Percentiles rank a stretch among this genome's conserved stretches.
phyloP scores from a whole-genome alignment of 768 basidiomycete genomes.

The Ephemerocybe angulata region DNA sequence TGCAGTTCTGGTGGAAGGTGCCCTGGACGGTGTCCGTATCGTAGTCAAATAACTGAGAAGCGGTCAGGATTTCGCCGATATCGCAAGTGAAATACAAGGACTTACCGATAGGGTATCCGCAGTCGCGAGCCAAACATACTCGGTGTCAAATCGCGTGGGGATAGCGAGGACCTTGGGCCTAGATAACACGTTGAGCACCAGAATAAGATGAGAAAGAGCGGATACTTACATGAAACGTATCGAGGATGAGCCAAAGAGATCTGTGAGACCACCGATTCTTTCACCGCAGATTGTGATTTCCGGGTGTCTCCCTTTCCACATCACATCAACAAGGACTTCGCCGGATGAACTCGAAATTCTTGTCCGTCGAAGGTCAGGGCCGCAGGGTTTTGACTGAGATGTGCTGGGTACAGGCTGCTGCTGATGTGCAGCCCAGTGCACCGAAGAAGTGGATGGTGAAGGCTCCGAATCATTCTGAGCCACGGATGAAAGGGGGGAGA shows the following conservation, averaged over 20 bases:
- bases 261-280: conserved; percentile 46
- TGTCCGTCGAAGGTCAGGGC: conserved; percentile 34
- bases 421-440: neutral
- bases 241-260: conserved; percentile 55
- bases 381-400: conserved; percentile 15
- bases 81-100: neutral
- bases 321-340: conserved; percentile 40
- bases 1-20: conserved; percentile 46
- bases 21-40: conserved; percentile 48
- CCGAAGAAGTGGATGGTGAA: conserved; percentile 2
- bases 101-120: conserved; percentile 48
- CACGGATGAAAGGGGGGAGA: conserved; percentile 10
- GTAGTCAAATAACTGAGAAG: conserved; percentile 47
- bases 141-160: conserved; percentile 60
- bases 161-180: conserved; percentile 58
- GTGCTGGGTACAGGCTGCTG: neutral
- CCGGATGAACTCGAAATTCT: conserved; percentile 41
- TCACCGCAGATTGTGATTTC: conserved; percentile 50
- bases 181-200: too few relatives aligned
- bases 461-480: conserved; percentile 1
- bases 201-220: too few relatives aligned
- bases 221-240: conserved; percentile 57
- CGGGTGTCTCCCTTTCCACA: conserved; percentile 52
- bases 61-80: conserved; percentile 4
- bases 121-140: conserved; percentile 59